Conservation (phyloP, 768 basidiomycete species). For the Gymnopilus junonius region DNA sequence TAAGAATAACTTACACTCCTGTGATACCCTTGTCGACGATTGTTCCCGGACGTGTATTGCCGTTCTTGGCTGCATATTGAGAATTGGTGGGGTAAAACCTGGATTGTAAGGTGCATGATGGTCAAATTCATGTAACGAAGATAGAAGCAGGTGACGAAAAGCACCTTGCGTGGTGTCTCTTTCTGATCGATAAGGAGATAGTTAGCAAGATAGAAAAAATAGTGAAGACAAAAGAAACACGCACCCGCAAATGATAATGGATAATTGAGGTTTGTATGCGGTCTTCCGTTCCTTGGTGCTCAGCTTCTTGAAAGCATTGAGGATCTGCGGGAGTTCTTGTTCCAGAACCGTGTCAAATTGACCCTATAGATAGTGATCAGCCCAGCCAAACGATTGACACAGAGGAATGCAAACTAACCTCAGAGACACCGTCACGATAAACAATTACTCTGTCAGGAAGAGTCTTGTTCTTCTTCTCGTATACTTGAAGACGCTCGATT, state of each 20-base stretch:
- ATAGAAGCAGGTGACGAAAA: slow-evolving; percentile 23
- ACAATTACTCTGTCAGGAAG: slow-evolving; percentile 74
- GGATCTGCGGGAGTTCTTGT: slow-evolving; percentile 66
- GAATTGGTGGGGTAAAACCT: slow-evolving; percentile 62
- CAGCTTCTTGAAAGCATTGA: slow-evolving; percentile 60
- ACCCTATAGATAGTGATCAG: slow-evolving; percentile 48
- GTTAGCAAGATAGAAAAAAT: neutral
- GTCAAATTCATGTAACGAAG: neutral
- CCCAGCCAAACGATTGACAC: neutral
- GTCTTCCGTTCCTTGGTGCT: slow-evolving; percentile 43
- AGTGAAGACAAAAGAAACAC: slow-evolving; percentile 6
- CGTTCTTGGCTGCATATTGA: slow-evolving; percentile 59
- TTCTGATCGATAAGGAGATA: slow-evolving; percentile 35
- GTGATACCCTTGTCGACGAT: slow-evolving; percentile 83
- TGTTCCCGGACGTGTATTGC: slow-evolving; percentile 81
- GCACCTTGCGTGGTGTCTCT: slow-evolving; percentile 66
- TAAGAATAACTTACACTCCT: slow-evolving; percentile 49
- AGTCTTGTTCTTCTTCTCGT: slow-evolving; percentile 53
- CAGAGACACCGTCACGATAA: slow-evolving; percentile 84
- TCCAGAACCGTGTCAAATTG: slow-evolving; percentile 68
- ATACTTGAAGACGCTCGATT: slow-evolving; percentile 66
- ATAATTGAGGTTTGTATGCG: slow-evolving; percentile 62
- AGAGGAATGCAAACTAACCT: slow-evolving; percentile 45
- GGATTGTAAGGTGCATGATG: neutral
- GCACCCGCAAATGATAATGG: slow-evolving; percentile 78